Evolutionary conservation across 2,329 filamentous ascomycete species (phyloP).

Genomic region (Chrysoporthe austroafricana): DNA sequence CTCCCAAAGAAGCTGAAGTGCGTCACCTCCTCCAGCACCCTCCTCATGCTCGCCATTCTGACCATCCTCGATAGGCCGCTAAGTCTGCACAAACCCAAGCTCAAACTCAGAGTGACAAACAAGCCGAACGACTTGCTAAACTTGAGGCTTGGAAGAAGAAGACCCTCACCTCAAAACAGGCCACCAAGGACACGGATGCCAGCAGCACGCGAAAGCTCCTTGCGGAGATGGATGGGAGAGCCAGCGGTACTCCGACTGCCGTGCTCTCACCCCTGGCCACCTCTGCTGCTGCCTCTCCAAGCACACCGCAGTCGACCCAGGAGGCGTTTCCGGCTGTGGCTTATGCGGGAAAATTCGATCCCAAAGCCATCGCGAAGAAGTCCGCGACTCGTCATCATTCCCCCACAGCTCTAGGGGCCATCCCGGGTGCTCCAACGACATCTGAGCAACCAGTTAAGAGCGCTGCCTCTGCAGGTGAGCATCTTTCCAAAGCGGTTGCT

Average conservation of each 20-base stretch:
- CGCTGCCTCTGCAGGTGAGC: constrained; percentile 15
- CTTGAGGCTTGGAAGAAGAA: constrained; percentile 93
- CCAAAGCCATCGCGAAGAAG: constrained; percentile 84
- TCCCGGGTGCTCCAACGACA: constrained; percentile 44
- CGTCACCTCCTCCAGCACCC: constrained; percentile 36
- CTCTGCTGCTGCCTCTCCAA: constrained; percentile 51
- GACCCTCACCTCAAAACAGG: constrained; percentile 67
- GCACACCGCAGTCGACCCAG: constrained; percentile 55
- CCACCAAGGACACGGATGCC: constrained; percentile 71
- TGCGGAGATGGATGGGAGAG: constrained; percentile 75
- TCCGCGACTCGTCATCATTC: constrained; percentile 63
- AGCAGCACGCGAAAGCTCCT: constrained; percentile 69
- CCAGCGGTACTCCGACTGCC: constrained; percentile 46
- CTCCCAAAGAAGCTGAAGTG: constrained; percentile 60
- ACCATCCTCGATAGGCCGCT: constrained; percentile 49
- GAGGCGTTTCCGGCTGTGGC: constrained; percentile 57
- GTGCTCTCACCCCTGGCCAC: constrained; percentile 48
- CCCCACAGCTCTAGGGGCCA: constrained; percentile 55
- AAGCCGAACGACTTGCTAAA: constrained; percentile 79
- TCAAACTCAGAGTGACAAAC: constrained; percentile 73
- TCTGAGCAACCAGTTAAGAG: constrained; percentile 34
- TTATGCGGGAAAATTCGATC: constrained; percentile 82
- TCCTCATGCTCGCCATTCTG: constrained; percentile 28
- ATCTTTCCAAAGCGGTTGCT: not conserved
- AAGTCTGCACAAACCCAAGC: constrained; percentile 55